Base-by-base conservation (phyloP, 768 basidiomycete species). In the Heimioporus sp. region DNA sequence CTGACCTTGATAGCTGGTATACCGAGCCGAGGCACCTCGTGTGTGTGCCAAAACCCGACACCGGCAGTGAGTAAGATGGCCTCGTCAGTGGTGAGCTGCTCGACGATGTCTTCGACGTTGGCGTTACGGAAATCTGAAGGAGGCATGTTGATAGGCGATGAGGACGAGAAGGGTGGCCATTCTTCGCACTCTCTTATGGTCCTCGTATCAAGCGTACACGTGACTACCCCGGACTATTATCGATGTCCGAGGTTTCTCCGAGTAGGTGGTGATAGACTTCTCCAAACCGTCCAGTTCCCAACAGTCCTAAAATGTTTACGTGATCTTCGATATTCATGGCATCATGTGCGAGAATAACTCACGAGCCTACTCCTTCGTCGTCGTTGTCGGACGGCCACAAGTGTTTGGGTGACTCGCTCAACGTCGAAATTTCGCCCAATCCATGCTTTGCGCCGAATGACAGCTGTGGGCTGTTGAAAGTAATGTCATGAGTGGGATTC, bases 31-130 rank as follows among this genome's bases (percentile, higher is more conserved):
- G 85, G 78, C 21, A 91, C 69, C 17, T 71, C 72, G 48, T 82
- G 79, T 0, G 89, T 90, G 59, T 86, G 80, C 90, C 88, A 90
- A 62, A 86, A 86, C 15, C 87, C 87, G 17, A 84, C 85, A 16
- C 87, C 89, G 2, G 85, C 85, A 7, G 79, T 86, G 21, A 92
- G 73, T 38, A 75, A 70, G 59, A 90, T 87, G 0, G 87, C 83
- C 61, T 91, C 90, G 35, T 89, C 87, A 0, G 79, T 83, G 2
- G 85, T 86, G 54, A 91, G 70, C 50, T 80, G 72, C n/a, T 81
- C 78, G 45, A 90, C 72, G 47, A 89, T 70, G 42, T 82, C 75
- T 54, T 78, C 72, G 43, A 91, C 73, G 63, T 83, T 65, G 6
- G 81, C 86, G 1, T 78, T 77, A 5, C 82, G 81, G 59, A 90